These are phyloP conservation scores for Sporisorium iseilematis-ciliati DNA, from an alignment of 1,284 basidiomycete species.

Conservation along the genomic window DNA sequence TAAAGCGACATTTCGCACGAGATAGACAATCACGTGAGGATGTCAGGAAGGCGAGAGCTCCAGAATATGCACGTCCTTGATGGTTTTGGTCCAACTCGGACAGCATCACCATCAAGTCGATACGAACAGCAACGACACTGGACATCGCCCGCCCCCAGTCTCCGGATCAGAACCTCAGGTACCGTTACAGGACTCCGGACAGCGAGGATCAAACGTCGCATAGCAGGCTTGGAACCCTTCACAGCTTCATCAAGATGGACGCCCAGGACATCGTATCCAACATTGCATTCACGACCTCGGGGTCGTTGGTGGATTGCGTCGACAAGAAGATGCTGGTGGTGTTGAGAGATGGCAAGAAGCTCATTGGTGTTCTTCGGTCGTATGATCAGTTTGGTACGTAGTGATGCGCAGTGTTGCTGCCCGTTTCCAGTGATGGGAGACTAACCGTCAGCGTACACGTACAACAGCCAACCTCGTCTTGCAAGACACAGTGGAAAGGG, in stretches of 20 bases:
- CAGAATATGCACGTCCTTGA: background rate
- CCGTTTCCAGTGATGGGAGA: too few species aligned
- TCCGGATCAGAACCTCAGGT: background rate
- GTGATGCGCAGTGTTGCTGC: background rate
- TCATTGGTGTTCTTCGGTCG: constrained; percentile 93
- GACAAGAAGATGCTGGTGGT: constrained; percentile 94
- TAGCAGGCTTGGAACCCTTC: background rate
- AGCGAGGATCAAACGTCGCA: background rate
- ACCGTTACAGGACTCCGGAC: too few species aligned
- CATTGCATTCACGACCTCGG: constrained; percentile 68
- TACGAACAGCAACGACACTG: background rate
- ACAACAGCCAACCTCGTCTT: constrained; percentile 87
- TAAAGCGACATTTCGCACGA: constrained; percentile 1
- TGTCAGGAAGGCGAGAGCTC: background rate
- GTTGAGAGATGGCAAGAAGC: constrained; percentile 92
- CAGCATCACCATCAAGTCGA: background rate
- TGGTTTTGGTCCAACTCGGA: background rate
- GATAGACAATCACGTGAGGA: constrained; percentile 3
- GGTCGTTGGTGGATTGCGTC: constrained; percentile 66
- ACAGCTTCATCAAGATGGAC: constrained; percentile 53
- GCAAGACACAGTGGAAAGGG: constrained; percentile 76
- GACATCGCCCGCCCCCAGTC: background rate
- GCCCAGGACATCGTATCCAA: constrained; percentile 65
- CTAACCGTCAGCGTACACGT: background rate
- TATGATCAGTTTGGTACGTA: constrained; percentile 97